Conservation (phyloP, 805 yeast species). For the Maudiozyma bulderi region DNA sequence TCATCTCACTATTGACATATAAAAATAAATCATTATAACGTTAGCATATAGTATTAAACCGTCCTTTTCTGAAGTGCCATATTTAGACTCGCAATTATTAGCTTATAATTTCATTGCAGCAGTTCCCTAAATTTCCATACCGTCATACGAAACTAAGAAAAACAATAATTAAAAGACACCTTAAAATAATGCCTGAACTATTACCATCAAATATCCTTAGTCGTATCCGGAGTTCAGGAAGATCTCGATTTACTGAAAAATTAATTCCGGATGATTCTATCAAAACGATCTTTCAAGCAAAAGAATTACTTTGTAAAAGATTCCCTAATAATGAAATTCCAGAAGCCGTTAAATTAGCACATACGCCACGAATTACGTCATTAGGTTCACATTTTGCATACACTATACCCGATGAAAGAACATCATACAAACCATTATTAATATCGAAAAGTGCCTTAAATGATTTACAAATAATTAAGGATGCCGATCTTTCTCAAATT, state of each 20-base stretch:
- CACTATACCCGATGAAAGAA: constrained; percentile 55
- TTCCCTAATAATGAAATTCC: constrained; percentile 13
- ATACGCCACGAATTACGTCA: constrained; percentile 41
- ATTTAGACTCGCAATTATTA: too few species aligned
- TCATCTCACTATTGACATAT: too few species aligned
- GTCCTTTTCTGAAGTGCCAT: too few species aligned
- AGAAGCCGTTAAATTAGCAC: constrained; percentile 24
- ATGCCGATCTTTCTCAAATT: constrained; percentile 41
- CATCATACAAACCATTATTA: constrained; percentile 43
- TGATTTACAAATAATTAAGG: constrained; percentile 48
- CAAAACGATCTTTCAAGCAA: constrained; percentile 25
- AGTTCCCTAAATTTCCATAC: too few species aligned
- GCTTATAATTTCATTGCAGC: too few species aligned
- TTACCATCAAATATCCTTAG: not conserved
- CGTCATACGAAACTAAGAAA: too few species aligned
- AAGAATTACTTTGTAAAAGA: constrained; percentile 16
- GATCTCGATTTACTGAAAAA: constrained; percentile 17
- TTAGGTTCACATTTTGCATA: constrained; percentile 63
- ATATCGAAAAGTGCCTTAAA: constrained; percentile 50
- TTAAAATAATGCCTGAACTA: not conserved
- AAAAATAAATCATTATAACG: too few species aligned
- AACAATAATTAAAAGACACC: not conserved
- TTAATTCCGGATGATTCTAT: constrained; percentile 25
- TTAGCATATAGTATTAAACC: too few species aligned
- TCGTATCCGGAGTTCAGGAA: constrained; percentile 14